Conservation (phyloP, 208 protist genomes). For the Porcisia hertigi region DNA sequence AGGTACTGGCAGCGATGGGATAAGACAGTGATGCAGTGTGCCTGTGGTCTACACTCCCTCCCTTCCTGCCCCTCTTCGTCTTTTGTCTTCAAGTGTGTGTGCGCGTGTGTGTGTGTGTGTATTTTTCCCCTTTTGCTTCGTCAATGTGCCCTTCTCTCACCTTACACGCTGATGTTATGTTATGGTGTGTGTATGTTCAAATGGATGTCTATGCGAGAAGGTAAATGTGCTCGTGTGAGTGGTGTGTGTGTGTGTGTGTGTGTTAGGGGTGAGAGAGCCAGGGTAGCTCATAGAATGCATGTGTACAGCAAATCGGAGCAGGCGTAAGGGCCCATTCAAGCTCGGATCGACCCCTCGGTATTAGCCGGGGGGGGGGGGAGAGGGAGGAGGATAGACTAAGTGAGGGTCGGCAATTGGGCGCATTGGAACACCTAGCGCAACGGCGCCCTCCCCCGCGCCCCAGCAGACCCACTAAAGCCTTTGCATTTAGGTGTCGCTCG, state of each 20-base stretch:
- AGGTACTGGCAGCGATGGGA: too few species aligned
- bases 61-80: not conserved
- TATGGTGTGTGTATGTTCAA: not conserved
- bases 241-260: not conserved
- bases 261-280: not conserved
- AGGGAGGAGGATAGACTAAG: too few species aligned
- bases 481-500: not conserved
- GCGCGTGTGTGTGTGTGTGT: not conserved
- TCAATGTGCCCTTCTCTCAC: too few species aligned
- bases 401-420: not conserved
- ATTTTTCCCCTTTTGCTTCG: too few species aligned
- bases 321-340: not conserved
- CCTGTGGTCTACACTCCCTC: not conserved
- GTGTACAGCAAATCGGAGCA: not conserved
- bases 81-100: not conserved
- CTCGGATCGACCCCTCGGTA: not conserved
- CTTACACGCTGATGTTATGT: too few species aligned
- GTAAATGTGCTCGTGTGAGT: not conserved
- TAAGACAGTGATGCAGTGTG: not conserved
- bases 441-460: not conserved
- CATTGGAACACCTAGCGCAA: not conserved
- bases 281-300: not conserved
- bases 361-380: not conserved
- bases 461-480: not conserved
- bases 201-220: not conserved